phyloP scores from a whole-genome alignment of 345 rosid genomes.

The Balakata baccata region DNA sequence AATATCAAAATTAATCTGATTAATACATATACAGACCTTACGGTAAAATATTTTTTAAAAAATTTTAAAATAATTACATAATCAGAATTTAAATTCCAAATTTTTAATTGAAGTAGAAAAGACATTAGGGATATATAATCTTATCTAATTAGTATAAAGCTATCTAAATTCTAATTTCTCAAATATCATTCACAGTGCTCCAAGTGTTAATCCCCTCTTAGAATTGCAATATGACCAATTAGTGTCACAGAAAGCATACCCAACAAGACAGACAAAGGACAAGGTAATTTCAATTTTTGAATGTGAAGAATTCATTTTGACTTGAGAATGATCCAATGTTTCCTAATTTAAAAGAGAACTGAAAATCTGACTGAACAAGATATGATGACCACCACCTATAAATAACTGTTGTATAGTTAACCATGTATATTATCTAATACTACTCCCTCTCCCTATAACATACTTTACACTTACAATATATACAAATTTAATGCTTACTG shows the following conservation, averaged over 20 bases:
- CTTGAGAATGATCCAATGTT: neutral
- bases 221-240: neutral
- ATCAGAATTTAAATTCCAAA: too few species aligned
- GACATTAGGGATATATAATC: too few species aligned
- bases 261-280: too few species aligned
- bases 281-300: neutral
- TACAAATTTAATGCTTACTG: constrained; percentile 27
- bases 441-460: neutral
- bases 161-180: neutral
- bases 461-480: constrained; percentile 21
- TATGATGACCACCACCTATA: constrained; percentile 5
- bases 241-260: neutral
- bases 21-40: too few species aligned
- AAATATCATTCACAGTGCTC: neutral
- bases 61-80: too few species aligned
- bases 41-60: too few species aligned
- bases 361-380: constrained; percentile 4
- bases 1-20: too few species aligned
- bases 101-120: too few species aligned
- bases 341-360: neutral
- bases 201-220: neutral
- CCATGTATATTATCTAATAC: constrained; percentile 11
- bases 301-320: neutral
- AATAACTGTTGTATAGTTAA: neutral
- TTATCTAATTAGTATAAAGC: too few species aligned